These are phyloP conservation scores for Beauveria caledonica DNA, from an alignment of 2,329 filamentous ascomycete species.

Conservation along the genomic window DNA sequence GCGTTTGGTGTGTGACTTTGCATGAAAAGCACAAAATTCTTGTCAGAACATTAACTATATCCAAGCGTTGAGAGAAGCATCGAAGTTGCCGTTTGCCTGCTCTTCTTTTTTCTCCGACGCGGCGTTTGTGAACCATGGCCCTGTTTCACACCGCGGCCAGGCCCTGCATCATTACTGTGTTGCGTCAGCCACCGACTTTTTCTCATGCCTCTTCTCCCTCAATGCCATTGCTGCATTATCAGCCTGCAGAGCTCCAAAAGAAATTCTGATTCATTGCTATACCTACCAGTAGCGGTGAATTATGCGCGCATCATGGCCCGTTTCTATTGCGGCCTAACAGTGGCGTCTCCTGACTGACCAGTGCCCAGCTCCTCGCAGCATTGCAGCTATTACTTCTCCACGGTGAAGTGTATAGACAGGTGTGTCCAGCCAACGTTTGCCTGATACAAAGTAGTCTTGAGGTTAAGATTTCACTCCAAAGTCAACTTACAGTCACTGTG, in stretches of 20 bases:
- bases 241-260: neutral
- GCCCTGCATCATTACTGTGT: neutral
- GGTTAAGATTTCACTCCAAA: neutral
- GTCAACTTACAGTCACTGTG: neutral
- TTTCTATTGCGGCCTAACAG: slow-evolving; percentile 3
- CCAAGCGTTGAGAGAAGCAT: too few relatives aligned
- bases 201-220: neutral
- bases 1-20: neutral
- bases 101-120: neutral
- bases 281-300: neutral
- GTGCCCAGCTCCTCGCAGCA: neutral
- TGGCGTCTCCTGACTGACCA: neutral
- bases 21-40: neutral
- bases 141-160: neutral
- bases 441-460: too few relatives aligned
- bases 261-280: neutral
- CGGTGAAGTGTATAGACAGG: neutral
- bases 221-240: neutral
- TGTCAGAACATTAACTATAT: too few relatives aligned
- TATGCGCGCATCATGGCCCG: neutral
- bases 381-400: neutral
- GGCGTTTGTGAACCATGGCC: neutral
- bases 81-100: neutral
- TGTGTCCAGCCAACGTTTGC: too few relatives aligned
- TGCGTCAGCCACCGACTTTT: slow-evolving; percentile 7